Base-by-base conservation (phyloP, 805 yeast species). In the Kazachstania bromeliacearum region DNA sequence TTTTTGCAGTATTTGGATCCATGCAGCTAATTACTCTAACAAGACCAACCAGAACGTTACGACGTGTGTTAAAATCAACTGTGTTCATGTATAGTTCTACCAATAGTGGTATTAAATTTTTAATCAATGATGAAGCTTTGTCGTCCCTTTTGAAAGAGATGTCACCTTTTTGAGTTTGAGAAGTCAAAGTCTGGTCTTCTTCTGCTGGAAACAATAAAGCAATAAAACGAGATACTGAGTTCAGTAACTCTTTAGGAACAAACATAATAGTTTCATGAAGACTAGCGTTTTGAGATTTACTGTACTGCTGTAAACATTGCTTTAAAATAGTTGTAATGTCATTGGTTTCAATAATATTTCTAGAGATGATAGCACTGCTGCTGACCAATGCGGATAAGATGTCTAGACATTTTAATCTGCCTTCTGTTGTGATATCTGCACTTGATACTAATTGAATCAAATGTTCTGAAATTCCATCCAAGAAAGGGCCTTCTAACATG, bases 261-360 rank as follows among this genome's bases (percentile, higher is more conserved):
- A 78, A 73, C 75, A 84, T 79, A 27, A 85, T 57, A 0, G 84
- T 73, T 48, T 83, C 94, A 31, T 79, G 72, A 4, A 85, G 63
- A 1, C 74, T 51, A 6, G 61, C 51, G 4, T 41, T 49, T 5
- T 46, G 33, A 16, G 34, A 41, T 38, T 70, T 71, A 8, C 72
- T 66, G 46, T 68, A 77, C 28, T 67, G 70, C 17, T 70, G 63
- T 37, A 83, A 57, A 1, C 79, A 66, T n/a, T 64, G 56, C 13
- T 59, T 55, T 4, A 83, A 57, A 10, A 69, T 55, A 7, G 63
- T 62, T 0, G 77, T 73, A 14, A 79, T 52, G 8, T 68, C 59
- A 32, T 72, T 64, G 9, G 68, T 66, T n/a, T 58, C 52, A 5
- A 84, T 51, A 14, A 84, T 48, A 12, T 59, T 51, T 20, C 57